Conservation (phyloP, 2,329 filamentous ascomycete species). For the Pezicula rhizophila region DNA sequence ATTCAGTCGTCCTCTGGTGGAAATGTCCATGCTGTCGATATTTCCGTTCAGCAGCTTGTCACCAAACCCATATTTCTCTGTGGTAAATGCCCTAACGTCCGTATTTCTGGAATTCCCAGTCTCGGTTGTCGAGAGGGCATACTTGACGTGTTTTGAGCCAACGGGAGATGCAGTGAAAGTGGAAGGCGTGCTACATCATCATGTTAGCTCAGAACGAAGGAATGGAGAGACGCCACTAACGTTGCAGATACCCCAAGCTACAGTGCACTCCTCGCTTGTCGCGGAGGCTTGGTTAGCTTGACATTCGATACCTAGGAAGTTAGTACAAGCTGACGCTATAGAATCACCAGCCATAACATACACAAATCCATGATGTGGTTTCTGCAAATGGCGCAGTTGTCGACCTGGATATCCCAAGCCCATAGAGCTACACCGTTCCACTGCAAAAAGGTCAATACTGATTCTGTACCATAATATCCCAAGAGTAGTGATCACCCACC, state of each 20-base stretch:
- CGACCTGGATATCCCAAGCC: slow-evolving; percentile 99
- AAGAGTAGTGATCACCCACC: slow-evolving; percentile 43
- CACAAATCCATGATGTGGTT: slow-evolving; percentile 99
- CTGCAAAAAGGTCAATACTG: slow-evolving; percentile 38
- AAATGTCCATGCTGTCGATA: slow-evolving; percentile 6
- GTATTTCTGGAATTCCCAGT: slow-evolving; percentile 99
- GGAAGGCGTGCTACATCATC: slow-evolving; percentile 78
- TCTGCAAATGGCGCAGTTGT: slow-evolving; percentile 98
- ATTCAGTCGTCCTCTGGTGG: neutral
- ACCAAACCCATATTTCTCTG: slow-evolving; percentile 1
- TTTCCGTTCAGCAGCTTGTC: neutral
- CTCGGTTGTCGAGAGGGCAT: slow-evolving; percentile 92
- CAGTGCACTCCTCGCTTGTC: slow-evolving; percentile 95
- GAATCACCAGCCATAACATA: slow-evolving; percentile 35
- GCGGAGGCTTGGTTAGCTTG: slow-evolving; percentile 97
- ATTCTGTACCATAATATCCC: neutral
- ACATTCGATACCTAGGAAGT: slow-evolving; percentile 76
- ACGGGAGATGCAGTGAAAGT: slow-evolving; percentile 98
- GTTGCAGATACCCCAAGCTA: slow-evolving; percentile 99
- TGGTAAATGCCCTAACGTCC: slow-evolving; percentile 47
- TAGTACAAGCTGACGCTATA: slow-evolving; percentile 4
- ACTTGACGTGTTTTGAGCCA: slow-evolving; percentile 99
- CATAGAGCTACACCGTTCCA: slow-evolving; percentile 98
- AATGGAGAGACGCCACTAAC: slow-evolving; percentile 47
- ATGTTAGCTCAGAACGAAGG: slow-evolving; percentile 2